Evolutionary conservation across 2,329 filamentous ascomycete genomes (phyloP), one percentile per base, ranked within the genome.

Genomic region (Xylariomycetidae sp.): DNA sequence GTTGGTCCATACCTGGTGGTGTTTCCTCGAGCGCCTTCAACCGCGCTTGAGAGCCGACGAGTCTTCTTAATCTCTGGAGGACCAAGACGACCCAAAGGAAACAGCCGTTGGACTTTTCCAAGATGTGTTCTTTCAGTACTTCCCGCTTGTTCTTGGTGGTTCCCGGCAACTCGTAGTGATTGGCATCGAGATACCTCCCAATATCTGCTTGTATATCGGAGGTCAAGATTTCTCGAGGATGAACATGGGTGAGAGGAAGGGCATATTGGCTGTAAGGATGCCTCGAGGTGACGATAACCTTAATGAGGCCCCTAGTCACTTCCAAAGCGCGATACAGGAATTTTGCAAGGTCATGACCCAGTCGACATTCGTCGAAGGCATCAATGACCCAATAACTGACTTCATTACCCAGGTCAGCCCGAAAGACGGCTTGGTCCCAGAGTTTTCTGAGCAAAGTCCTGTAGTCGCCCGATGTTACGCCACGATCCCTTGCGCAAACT

Each of bases 21-120:
- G 57, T 39, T 5, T 54, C 46, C 27, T 58, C 50, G 12, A 64
- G 45, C 12, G 27, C 25, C 4, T 20, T 18, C 4, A 38, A 26
- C 2, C 31, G 31, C 8, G 31, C 26, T 19, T 35, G 31, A 16
- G 31, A 25, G 12, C 31, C 30, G 11, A 25, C 15, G 13, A 56
- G 40, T 16, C 49, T 35, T 7, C 27, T 8, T 3, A 62, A 44
- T 34, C 60, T 53, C 11, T 56, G 41, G 4, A 63, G 46, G 2
- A 62, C 55, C 22, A 63, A 32, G 10, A 40, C 43, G 9, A 50
- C 56, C 60, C 59, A 64, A 15, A 63, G 38, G 36, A 65, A 63
- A 13, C 49, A 61, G 3, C 56, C 58, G 18, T 47, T 48, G 6
- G 61, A 58, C 31, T 60, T 63, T 12, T 48, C 36, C 14, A 64